Conservation (phyloP, 371 early-diverging fungal species). For the Batkoa obscura region DNA sequence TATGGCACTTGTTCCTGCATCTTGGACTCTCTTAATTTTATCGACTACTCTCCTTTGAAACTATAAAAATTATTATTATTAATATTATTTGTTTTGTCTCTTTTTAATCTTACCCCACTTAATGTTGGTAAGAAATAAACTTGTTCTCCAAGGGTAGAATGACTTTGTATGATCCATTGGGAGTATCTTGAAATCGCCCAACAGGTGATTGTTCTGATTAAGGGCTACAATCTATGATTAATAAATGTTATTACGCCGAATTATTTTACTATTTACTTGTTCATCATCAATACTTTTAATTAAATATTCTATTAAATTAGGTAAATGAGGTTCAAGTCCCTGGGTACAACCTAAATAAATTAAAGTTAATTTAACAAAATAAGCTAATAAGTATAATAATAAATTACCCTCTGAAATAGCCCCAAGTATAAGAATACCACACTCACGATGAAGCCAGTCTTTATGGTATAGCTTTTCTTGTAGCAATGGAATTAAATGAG, state of each 20-base stretch:
- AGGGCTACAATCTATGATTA: conserved; percentile 24
- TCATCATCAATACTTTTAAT: conserved; percentile 54
- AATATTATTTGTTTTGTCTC: no score
- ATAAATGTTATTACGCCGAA: neutral
- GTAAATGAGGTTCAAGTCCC: conserved; percentile 77
- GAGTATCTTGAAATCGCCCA: conserved; percentile 93
- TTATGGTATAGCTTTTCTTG: conserved; percentile 50
- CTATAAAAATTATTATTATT: conserved; percentile 5
- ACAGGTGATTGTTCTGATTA: conserved; percentile 91
- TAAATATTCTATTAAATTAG: conserved; percentile 67
- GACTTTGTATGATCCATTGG: conserved; percentile 51
- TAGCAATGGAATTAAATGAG: conserved; percentile 65
- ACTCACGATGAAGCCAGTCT: conserved; percentile 83
- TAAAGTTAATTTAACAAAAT: neutral
- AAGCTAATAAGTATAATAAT: neutral
- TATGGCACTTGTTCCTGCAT: conserved; percentile 85
- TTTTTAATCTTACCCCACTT: no score
- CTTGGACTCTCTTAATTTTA: conserved; percentile 84
- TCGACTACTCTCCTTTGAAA: conserved; percentile 61
- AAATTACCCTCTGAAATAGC: conserved; percentile 78
- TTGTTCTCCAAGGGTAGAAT: conserved; percentile 18
- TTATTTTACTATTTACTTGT: conserved; percentile 24
- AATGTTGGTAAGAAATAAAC: no score
- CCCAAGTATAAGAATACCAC: conserved; percentile 89
- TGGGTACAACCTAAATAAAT: conserved; percentile 28